A percentile compares a stretch with the other conserved stretches of the same genome.
phyloP scores from a whole-genome alignment of 2,329 filamentous ascomycete genomes.

The Beauveria varroae region DNA sequence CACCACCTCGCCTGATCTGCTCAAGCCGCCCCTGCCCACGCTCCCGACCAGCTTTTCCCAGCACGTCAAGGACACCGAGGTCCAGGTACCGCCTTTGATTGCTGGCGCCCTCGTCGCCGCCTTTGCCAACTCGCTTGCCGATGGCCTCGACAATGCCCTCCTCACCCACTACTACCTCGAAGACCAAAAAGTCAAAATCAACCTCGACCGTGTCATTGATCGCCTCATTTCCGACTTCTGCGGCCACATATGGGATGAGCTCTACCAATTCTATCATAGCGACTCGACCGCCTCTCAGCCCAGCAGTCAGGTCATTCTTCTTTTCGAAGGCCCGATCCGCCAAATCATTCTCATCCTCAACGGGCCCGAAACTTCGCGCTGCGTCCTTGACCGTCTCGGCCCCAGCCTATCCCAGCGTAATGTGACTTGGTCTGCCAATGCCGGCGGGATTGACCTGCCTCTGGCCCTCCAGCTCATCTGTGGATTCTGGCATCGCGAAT shows the following conservation, averaged over 20 bases:
- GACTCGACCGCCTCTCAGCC: constrained; percentile 17
- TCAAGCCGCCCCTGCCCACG: constrained; percentile 28
- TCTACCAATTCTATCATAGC: constrained; percentile 26
- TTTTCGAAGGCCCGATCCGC: constrained; percentile 30
- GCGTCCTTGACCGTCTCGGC: constrained; percentile 27
- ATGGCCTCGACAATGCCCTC: constrained; percentile 28
- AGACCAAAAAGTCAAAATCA: constrained; percentile 25
- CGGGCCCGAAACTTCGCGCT: constrained; percentile 27
- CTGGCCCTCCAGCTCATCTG: constrained; percentile 29
- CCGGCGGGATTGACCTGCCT: constrained; percentile 26
- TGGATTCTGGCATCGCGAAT: constrained; percentile 29
- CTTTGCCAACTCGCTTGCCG: constrained; percentile 28
- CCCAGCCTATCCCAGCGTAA: constrained; percentile 27
- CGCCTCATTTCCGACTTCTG: constrained; percentile 27
- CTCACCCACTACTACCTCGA: constrained; percentile 30
- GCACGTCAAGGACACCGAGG: constrained; percentile 23
- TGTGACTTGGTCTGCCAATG: constrained; percentile 24
- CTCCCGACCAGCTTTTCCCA: constrained; percentile 22
- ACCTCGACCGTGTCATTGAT: constrained; percentile 29
- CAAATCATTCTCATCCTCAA: constrained; percentile 30
- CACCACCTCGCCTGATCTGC: constrained; percentile 11
- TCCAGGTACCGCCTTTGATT: constrained; percentile 28
- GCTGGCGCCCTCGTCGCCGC: constrained; percentile 27
- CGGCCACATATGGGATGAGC: constrained; percentile 27
- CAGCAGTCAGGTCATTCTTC: constrained; percentile 23